Conservation (phyloP, 148 eudicot species). For the Rhododendron mucronatum region DNA sequence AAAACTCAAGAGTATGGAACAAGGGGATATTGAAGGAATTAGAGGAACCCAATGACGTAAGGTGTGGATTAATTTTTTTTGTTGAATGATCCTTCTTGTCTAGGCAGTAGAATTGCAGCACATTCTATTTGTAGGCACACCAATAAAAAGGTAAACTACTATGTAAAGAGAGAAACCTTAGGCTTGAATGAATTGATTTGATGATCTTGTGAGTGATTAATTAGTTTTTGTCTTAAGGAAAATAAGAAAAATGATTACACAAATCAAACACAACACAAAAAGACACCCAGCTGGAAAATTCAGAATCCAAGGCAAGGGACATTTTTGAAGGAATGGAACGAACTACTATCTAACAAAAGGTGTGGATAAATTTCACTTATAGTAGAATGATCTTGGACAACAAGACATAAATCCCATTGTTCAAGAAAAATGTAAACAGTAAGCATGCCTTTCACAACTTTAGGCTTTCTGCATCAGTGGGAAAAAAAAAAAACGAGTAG, state of each 20-base stretch:
- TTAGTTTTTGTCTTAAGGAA: background rate
- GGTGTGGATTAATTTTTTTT: no score
- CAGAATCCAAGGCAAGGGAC: no score
- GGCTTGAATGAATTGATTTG: conserved; percentile 1
- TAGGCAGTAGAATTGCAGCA: background rate
- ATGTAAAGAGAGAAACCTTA: background rate
- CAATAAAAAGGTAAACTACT: background rate
- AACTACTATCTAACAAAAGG: background rate
- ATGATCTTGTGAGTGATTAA: background rate
- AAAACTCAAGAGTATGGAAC: background rate
- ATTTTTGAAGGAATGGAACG: no score
- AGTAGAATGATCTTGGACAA: background rate
- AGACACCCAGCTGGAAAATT: background rate
- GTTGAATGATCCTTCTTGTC: background rate
- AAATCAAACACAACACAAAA: background rate
- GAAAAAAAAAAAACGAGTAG: background rate
- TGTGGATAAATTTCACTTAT: background rate
- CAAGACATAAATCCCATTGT: background rate
- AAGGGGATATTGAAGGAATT: background rate
- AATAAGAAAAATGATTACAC: background rate
- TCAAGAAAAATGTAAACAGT: background rate
- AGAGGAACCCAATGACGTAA: background rate
- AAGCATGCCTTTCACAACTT: background rate
- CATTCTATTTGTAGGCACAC: background rate
- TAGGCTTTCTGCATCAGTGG: background rate